Percentiles rank a stretch among this genome's conserved stretches.
Conservation (phyloP, 805 yeast species). For the Wickerhamiella slavikovae region DNA sequence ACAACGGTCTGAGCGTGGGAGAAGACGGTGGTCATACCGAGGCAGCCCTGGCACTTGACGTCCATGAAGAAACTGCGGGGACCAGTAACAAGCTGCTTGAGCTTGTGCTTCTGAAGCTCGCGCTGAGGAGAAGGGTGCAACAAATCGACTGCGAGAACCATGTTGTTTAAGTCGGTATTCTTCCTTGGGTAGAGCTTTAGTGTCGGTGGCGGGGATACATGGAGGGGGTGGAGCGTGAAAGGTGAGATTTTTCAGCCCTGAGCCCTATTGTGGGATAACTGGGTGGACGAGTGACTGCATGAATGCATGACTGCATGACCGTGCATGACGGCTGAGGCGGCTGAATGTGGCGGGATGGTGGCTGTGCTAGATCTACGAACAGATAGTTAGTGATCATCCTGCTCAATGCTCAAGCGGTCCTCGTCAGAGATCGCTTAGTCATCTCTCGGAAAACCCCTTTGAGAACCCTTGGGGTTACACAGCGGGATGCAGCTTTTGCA, state of each 20-base stretch:
- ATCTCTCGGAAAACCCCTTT: too few relatives aligned
- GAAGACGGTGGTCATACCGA: slow-evolving; percentile 97
- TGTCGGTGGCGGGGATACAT: neutral
- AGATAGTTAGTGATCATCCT: too few relatives aligned
- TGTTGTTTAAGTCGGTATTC: slow-evolving; percentile 6
- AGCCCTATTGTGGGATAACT: neutral
- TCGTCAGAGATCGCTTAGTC: too few relatives aligned
- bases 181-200: too few relatives aligned
- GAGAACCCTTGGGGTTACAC: too few relatives aligned
- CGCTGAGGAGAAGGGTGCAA: slow-evolving; percentile 94
- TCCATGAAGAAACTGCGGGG: slow-evolving; percentile 99
- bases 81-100: slow-evolving; percentile 88
- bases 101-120: slow-evolving; percentile 93
- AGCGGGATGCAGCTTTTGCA: too few relatives aligned
- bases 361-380: too few relatives aligned
- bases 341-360: too few relatives aligned
- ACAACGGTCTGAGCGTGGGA: slow-evolving; percentile 99
- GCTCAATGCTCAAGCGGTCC: too few relatives aligned
- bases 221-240: neutral
- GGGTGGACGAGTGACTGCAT: neutral
- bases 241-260: neutral
- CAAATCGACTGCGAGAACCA: slow-evolving; percentile 98
- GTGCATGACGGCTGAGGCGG: too few relatives aligned
- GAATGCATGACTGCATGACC: too few relatives aligned
- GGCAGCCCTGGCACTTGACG: slow-evolving; percentile 99